A percentile compares a stretch with the other conserved stretches of the same genome.
Evolutionary conservation across 306 rosid genomes (phyloP).

Genomic region (Prunus fruticosa): DNA sequence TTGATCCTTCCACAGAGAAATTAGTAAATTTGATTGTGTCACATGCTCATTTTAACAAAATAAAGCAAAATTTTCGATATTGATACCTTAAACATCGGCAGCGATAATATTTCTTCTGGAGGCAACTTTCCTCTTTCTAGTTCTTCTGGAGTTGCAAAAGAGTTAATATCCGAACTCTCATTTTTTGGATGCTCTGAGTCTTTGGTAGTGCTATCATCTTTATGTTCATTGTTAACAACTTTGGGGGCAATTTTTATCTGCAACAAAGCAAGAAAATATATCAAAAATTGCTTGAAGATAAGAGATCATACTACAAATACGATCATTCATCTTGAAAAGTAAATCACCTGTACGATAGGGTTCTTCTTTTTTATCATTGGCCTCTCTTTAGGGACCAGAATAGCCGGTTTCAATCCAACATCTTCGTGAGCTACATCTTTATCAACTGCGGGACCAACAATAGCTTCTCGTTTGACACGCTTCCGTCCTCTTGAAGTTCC

Average conservation of each 20-base stretch:
- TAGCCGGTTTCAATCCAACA: conserved; percentile 79
- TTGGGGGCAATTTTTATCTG: conserved; percentile 79
- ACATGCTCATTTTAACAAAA: background rate
- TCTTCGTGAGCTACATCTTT: conserved; percentile 85
- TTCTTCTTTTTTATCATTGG: conserved; percentile 81
- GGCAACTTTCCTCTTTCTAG: conserved; percentile 73
- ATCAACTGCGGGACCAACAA: conserved; percentile 91
- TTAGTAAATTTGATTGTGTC: background rate
- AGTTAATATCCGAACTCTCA: conserved; percentile 43
- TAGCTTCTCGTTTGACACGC: conserved; percentile 62
- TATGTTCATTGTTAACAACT: conserved; percentile 42
- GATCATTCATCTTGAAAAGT: conserved; percentile 26
- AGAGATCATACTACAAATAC: conserved; percentile 1
- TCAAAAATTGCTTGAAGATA: conserved; percentile 8
- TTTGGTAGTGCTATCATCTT: conserved; percentile 35
- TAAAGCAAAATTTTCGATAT: conserved; percentile 10
- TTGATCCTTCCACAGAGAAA: background rate
- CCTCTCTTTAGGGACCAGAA: conserved; percentile 84
- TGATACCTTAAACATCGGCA: conserved; percentile 92
- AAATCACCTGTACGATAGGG: conserved; percentile 60
- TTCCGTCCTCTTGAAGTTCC: conserved; percentile 49
- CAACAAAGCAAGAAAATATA: conserved; percentile 25
- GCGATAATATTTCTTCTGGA: conserved; percentile 84
- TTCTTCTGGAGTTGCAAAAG: conserved; percentile 66
- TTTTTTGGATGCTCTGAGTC: conserved; percentile 55